phyloP scores from a whole-genome alignment of 169 alveolate genomes.

The Babesia bigemina region DNA sequence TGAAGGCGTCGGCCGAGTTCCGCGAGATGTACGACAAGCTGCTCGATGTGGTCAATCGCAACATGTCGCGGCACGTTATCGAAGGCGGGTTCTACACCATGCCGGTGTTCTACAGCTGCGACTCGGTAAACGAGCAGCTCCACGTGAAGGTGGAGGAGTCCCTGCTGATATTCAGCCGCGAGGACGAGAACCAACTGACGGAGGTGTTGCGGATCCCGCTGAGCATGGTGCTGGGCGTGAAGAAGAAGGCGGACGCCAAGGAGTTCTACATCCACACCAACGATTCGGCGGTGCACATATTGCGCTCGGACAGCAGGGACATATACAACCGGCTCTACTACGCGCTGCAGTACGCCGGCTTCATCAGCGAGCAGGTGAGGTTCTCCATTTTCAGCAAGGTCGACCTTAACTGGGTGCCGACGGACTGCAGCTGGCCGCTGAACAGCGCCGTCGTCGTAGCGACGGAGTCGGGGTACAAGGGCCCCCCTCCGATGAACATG shows the following conservation, averaged over 20 bases:
- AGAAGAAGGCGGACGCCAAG: slow-evolving; percentile 11
- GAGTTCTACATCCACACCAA: slow-evolving; percentile 35
- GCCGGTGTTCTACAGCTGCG: slow-evolving; percentile 6
- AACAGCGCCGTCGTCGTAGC: slow-evolving; percentile 6
- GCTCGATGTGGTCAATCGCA: slow-evolving; percentile 36
- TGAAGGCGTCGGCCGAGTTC: slow-evolving; percentile 48
- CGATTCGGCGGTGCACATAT: slow-evolving; percentile 27
- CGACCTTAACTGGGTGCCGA: slow-evolving; percentile 21
- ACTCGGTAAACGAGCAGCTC: neutral
- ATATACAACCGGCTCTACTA: slow-evolving; percentile 62
- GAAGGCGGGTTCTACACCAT: slow-evolving; percentile 1
- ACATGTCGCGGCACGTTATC: neutral
- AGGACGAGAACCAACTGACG: neutral
- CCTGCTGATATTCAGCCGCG: slow-evolving; percentile 5
- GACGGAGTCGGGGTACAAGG: slow-evolving; percentile 19
- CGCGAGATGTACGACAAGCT: slow-evolving; percentile 67
- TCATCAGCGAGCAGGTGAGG: slow-evolving; percentile 60
- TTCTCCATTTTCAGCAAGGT: slow-evolving; percentile 43
- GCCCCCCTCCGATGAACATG: neutral
- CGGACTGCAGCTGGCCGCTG: slow-evolving; percentile 17
- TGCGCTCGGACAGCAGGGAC: slow-evolving; percentile 21
- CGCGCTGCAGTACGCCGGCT: slow-evolving; percentile 78
- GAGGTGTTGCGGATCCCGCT: slow-evolving; percentile 25
- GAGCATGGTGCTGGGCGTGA: slow-evolving; percentile 20
- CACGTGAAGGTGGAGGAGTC: slow-evolving; percentile 24